Evolutionary conservation across 1,284 basidiomycete species (phyloP).

Genomic region (Coniferiporia sulphurascens): DNA sequence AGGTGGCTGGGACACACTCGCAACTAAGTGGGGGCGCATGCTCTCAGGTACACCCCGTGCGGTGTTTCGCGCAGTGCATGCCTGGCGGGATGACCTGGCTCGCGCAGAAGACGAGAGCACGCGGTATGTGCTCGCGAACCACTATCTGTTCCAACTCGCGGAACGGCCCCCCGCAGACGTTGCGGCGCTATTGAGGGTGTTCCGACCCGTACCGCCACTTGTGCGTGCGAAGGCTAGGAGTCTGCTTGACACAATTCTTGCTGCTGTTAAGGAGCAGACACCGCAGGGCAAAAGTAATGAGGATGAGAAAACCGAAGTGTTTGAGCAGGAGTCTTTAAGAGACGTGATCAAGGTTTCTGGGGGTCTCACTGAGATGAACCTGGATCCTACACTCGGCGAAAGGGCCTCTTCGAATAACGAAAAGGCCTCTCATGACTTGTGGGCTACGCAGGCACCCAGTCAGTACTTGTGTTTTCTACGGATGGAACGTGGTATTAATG

Average conservation of each 20-base stretch:
- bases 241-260: constrained; percentile 55
- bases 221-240: constrained; percentile 57
- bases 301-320: background rate
- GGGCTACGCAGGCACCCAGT: constrained; percentile 4
- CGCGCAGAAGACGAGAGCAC: constrained; percentile 87
- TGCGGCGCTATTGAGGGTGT: constrained; percentile 49
- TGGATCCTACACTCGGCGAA: constrained; percentile 1
- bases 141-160: constrained; percentile 64
- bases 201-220: constrained; percentile 55
- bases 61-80: constrained; percentile 75
- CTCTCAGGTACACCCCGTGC: constrained; percentile 39
- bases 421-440: background rate
- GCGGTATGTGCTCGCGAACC: constrained; percentile 70
- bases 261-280: constrained; percentile 38
- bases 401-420: background rate
- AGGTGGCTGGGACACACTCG: constrained; percentile 71
- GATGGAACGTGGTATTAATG: background rate
- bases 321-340: background rate
- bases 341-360: background rate
- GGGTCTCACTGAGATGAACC: background rate
- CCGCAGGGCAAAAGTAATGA: constrained; percentile 13
- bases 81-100: constrained; percentile 82
- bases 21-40: constrained; percentile 76
- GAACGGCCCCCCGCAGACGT: constrained; percentile 61
- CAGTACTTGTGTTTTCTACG: background rate